Base-by-base conservation (phyloP, 202 grass and related monocot species). In the Digitaria exilis region DNA sequence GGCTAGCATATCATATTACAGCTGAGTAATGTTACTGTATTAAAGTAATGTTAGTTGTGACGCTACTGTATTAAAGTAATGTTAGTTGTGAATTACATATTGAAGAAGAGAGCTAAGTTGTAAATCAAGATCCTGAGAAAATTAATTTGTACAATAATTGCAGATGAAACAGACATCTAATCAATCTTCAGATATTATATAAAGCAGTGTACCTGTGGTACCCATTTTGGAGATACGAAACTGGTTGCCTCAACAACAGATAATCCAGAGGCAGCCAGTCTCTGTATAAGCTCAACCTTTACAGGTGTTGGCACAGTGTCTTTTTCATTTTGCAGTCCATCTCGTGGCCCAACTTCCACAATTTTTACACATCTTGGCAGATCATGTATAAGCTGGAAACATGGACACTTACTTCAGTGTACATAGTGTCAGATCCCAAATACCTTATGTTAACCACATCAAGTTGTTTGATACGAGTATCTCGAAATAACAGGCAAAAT, bases 141-240 rank as follows among this genome's bases (percentile, higher is more conserved):
- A 55, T 19, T 18, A 64, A 72, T 55, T 24, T 34, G 2, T 82
- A 68, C 2, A 7, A 15, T 6, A 75, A 11, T 21, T 31, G 35
- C 21, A 9, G 16, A 69, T 51, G 21, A 32, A 84, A 45, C 10
- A 85, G 3, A 26, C 19, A 18, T 5, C 2, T 46, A 25, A 34
- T 66, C 45, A 21, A 42, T 35, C n/a, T 16, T 0, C 1, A 55
- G 13, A 31, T 61, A 28, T 22, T 61, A 58, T 19, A 74, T 51
- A 8, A 71, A 71, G 21, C 66, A 32, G 5, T 37, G 66, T 88
- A 95, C 96, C 96, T 98, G 92, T 21, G 90, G 92, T 25, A 98
- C 96, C 96, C 92, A 98, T 89, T 98, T 98, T 78, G 92, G 96
- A 78, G 96, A 98, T 28, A 95, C 89, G 34, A 98, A 98, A 83